These are phyloP conservation scores for Pseudogymnoascus pannorum DNA, from an alignment of 2,329 filamentous ascomycete genomes.

Conservation along the genomic window DNA sequence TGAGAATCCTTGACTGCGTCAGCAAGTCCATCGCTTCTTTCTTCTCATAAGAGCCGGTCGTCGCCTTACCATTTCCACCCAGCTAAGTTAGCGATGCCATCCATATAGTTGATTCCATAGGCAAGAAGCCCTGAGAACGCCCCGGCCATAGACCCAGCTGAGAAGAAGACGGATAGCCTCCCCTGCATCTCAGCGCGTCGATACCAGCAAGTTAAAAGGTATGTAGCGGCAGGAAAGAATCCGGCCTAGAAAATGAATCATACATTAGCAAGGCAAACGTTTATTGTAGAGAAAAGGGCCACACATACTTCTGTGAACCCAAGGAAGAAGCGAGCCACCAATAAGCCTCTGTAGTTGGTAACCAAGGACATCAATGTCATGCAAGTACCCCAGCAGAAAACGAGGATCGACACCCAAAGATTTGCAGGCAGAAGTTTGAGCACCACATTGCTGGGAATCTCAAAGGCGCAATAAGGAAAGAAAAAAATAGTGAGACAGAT, in stretches of 20 bases:
- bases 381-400: slow-evolving; percentile 28
- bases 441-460: slow-evolving; percentile 45
- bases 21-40: not conserved
- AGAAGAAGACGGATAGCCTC: not conserved
- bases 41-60: not conserved
- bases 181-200: not conserved
- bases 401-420: slow-evolving; percentile 38
- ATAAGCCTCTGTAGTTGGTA: slow-evolving; percentile 50
- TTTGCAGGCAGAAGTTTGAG: slow-evolving; percentile 45
- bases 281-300: not conserved
- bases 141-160: not conserved
- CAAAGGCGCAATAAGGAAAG: slow-evolving; percentile 40
- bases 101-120: not conserved
- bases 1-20: slow-evolving; percentile 26
- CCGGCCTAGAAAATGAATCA: slow-evolving; percentile 7
- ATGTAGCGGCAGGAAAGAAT: slow-evolving; percentile 14
- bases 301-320: slow-evolving; percentile 37
- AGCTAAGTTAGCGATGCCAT: not conserved
- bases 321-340: slow-evolving; percentile 57
- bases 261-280: not conserved
- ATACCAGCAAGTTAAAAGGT: slow-evolving; percentile 16
- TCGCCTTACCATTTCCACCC: not conserved
- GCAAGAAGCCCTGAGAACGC: not conserved
- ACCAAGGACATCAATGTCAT: slow-evolving; percentile 55
- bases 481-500: slow-evolving; percentile 44